Evolutionary conservation across 768 basidiomycete species (phyloP).

Genomic region (Nevesoporus exiguus): DNA sequence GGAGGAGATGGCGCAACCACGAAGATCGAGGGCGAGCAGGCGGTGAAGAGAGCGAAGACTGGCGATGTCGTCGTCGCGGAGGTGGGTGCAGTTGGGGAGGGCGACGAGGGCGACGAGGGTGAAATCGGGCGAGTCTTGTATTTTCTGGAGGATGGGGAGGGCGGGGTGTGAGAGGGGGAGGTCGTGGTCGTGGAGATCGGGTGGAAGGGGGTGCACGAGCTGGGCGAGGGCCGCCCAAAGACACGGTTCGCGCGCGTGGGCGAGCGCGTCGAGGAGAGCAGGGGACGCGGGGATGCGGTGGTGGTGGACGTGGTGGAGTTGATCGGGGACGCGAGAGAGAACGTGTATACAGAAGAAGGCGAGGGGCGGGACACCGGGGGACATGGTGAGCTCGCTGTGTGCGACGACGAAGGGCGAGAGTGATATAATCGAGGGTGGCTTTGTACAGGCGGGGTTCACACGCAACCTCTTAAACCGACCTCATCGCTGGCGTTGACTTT

Average conservation of each 20-base stretch:
- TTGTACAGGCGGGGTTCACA: slow-evolving; percentile 13
- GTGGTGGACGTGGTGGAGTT: slow-evolving; percentile 37
- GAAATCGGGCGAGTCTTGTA: slow-evolving; percentile 54
- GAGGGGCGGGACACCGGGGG: slow-evolving; percentile 45
- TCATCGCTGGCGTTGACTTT: slow-evolving; percentile 25
- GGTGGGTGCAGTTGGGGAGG: slow-evolving; percentile 49
- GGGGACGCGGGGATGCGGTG: slow-evolving; percentile 34
- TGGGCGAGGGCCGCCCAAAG: slow-evolving; percentile 64
- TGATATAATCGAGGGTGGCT: not conserved
- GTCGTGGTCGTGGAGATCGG: slow-evolving; percentile 27
- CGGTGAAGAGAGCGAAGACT: slow-evolving; percentile 49
- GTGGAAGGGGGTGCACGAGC: slow-evolving; percentile 53
- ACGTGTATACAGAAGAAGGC: slow-evolving; percentile 46
- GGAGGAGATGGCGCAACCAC: slow-evolving; percentile 47
- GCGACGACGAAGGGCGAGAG: not conserved
- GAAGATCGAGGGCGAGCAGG: slow-evolving; percentile 63
- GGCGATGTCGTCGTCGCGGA: slow-evolving; percentile 56
- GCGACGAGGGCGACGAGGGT: slow-evolving; percentile 64
- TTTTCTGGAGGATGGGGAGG: slow-evolving; percentile 53
- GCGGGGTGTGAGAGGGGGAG: slow-evolving; percentile 54
- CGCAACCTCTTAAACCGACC: slow-evolving; percentile 2
- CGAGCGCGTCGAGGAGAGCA: slow-evolving; percentile 40
- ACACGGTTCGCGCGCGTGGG: slow-evolving; percentile 45
- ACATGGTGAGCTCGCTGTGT: not conserved
- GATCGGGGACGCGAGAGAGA: slow-evolving; percentile 44